phyloP scores from a whole-genome alignment of 305 asterid genomes.

The Fraxinus nigra region DNA sequence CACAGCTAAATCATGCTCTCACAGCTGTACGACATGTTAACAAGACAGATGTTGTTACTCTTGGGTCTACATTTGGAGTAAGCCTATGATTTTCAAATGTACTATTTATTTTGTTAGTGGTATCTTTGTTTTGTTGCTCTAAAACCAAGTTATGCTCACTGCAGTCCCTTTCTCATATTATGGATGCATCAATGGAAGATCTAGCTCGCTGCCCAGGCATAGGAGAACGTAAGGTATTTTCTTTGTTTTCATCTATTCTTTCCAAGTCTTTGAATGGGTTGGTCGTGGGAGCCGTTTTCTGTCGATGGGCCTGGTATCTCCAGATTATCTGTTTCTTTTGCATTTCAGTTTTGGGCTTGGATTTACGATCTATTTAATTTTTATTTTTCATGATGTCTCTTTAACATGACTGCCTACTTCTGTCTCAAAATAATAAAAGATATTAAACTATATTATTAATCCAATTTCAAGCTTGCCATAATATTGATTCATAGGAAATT shows the following conservation, averaged over 20 bases:
- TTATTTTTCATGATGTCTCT: background rate
- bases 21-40: constrained; percentile 85
- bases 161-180: constrained; percentile 80
- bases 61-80: constrained; percentile 98
- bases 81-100: constrained; percentile 22
- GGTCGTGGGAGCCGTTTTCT: constrained; percentile 13
- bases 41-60: constrained; percentile 97
- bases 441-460: background rate
- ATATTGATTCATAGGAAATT: background rate
- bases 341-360: background rate
- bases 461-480: background rate
- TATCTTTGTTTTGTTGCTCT: constrained; percentile 16
- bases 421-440: background rate
- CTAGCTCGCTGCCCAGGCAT: constrained; percentile 98
- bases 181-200: constrained; percentile 99
- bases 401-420: background rate
- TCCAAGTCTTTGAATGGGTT: background rate
- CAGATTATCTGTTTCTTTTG: background rate
- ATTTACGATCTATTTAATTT: background rate
- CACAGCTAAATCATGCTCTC: constrained; percentile 76
- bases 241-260: background rate
- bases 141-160: constrained; percentile 11
- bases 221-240: constrained; percentile 89
- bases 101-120: background rate
- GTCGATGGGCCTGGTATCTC: background rate